Evolutionary conservation across 2,329 filamentous ascomycete species (phyloP), one percentile per base, ranked within the genome.

Genomic region (Chaetoscypha palmicola): DNA sequence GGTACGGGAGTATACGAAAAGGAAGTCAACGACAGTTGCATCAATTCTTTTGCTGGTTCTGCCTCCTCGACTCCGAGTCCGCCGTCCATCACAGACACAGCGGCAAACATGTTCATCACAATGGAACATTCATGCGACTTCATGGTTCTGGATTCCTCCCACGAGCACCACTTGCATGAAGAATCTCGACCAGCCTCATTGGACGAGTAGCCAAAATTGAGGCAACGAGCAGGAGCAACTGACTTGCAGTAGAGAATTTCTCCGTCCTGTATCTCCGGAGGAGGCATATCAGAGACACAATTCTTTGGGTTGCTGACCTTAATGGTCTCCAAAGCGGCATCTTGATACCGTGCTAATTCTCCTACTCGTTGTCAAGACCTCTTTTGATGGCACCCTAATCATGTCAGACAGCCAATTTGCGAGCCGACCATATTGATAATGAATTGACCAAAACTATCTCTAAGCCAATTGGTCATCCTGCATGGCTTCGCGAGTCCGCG

Each of bases 21-120:
- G 24, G 24, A 7, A 12, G 12, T 12, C 24, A 28, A 28, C 24
- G 24, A 12, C 12, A 28, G 24, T 12, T 7, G 24, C 24, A 8
- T 28, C 12, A 12, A 7, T 28, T 7, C 24, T 28, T 28, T 28
- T 28, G 24, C 24, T 12, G 24, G 24, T 24, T 19, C n/a, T 17
- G 10, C 24, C 12, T 17, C 26, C 14, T 20, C 12, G 21, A 4
- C 28, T 16, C 11, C n/a, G n/a, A n/a, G n/a, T n/a, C n/a, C n/a
- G 23, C 16, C 14, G 12, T n/a, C 5, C n/a, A 11, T 24, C 30
- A 3, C 33, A 2, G 4, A n/a, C 26, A 8, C 32, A 33, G 19
- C 11, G 11, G 35, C 12, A 48, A 48, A 48, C 40, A 46, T 44
- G 49, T 50, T 54, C 47, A 47, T 52, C 51, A 49, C 47, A 52